These are phyloP conservation scores for Babesia ovis DNA, from an alignment of 169 alveolate species.

Conservation along the genomic window DNA sequence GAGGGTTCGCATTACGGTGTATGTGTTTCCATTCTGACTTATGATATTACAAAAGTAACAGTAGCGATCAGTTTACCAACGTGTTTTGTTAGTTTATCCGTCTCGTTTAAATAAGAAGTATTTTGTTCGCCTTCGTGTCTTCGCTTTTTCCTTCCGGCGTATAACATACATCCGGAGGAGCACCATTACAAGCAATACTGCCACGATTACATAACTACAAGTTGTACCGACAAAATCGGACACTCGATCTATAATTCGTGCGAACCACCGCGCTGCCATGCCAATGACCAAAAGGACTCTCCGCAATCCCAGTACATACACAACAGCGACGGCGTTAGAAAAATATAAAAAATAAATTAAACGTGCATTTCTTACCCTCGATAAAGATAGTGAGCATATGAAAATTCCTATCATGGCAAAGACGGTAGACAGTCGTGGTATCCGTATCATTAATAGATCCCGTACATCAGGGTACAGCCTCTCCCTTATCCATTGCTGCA, in stretches of 20 bases:
- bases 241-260: not conserved
- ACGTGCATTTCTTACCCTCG: not conserved
- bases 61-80: not conserved
- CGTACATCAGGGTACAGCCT: conserved; percentile 25
- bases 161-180: not conserved
- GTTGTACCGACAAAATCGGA: not conserved
- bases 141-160: not conserved
- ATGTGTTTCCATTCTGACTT: too few species aligned
- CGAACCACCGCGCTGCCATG: conserved; percentile 1
- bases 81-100: not conserved
- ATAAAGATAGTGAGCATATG: not conserved
- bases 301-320: conserved; percentile 13
- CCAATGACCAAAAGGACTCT: not conserved
- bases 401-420: conserved; percentile 1
- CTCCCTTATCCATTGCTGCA: conserved; percentile 7
- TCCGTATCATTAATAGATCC: conserved; percentile 5
- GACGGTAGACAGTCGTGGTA: conserved; percentile 20
- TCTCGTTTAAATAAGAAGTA: not conserved
- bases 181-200: not conserved
- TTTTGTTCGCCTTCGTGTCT: not conserved
- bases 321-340: not conserved
- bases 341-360: not conserved
- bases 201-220: not conserved
- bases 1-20: too few species aligned
- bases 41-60: too few species aligned